phyloP scores from a whole-genome alignment of 495 filamentous ascomycete genomes.

The Monascus purpureus region DNA sequence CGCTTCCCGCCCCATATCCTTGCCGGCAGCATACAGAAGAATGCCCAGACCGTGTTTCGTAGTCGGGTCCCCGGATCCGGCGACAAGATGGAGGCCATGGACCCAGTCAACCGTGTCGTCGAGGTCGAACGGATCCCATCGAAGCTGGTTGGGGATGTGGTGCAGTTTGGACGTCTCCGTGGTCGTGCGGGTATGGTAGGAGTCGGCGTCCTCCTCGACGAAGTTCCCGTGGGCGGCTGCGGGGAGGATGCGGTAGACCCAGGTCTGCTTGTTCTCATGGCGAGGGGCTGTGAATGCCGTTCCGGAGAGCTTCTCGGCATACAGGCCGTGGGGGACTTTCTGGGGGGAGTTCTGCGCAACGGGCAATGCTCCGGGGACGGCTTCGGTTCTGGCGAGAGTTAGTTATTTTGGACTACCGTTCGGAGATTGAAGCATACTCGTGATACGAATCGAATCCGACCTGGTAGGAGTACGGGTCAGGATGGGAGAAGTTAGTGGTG shows the following conservation, averaged over 20 bases:
- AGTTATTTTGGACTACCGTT: not conserved
- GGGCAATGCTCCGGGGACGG: slow-evolving; percentile 44
- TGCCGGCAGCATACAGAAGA: slow-evolving; percentile 67
- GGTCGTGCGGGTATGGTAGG: slow-evolving; percentile 39
- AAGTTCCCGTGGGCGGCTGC: slow-evolving; percentile 72
- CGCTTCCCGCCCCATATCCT: slow-evolving; percentile 62
- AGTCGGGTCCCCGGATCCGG: slow-evolving; percentile 71
- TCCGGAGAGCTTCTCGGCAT: slow-evolving; percentile 86
- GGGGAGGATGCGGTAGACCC: slow-evolving; percentile 88
- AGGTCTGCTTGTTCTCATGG: slow-evolving; percentile 78
- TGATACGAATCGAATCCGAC: slow-evolving; percentile 47
- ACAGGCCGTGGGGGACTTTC: slow-evolving; percentile 71
- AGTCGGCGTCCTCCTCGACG: slow-evolving; percentile 34
- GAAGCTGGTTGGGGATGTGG: slow-evolving; percentile 71
- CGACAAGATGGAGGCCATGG: slow-evolving; percentile 60
- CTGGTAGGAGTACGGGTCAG: slow-evolving; percentile 44
- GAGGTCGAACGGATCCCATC: slow-evolving; percentile 82
- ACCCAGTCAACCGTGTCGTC: slow-evolving; percentile 66
- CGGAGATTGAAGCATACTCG: slow-evolving; percentile 28
- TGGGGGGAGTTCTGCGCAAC: slow-evolving; percentile 77
- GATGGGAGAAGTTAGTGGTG: slow-evolving; percentile 37
- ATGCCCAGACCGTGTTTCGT: slow-evolving; percentile 72
- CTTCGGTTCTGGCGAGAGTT: slow-evolving; percentile 25
- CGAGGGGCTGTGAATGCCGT: slow-evolving; percentile 88
- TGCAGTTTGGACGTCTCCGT: slow-evolving; percentile 39